Evolutionary conservation across 2,329 filamentous ascomycete genomes (phyloP).

Genomic region (Claviceps pusilla): DNA sequence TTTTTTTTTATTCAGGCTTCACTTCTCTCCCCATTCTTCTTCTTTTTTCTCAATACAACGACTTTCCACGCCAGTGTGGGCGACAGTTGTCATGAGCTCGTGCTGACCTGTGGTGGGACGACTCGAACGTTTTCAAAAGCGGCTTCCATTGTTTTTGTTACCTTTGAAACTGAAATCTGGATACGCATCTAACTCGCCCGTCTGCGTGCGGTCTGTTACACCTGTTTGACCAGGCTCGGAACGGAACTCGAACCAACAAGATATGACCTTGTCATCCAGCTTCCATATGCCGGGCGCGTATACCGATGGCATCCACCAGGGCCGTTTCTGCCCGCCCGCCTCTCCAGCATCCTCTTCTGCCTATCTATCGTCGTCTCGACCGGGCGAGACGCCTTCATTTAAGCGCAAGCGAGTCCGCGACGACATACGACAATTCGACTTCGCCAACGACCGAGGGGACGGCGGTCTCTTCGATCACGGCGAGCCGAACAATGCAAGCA

Average conservation of each 20-base stretch:
- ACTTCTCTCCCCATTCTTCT: background rate
- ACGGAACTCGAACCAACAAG: background rate
- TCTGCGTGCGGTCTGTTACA: no score
- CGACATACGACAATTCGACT: conserved; percentile 5
- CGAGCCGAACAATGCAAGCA: background rate
- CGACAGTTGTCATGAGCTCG: background rate
- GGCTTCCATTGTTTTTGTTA: background rate
- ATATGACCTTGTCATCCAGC: conserved; percentile 7
- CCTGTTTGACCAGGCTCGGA: background rate
- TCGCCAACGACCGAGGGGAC: background rate
- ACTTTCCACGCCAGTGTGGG: background rate
- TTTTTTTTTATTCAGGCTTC: background rate
- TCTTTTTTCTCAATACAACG: background rate
- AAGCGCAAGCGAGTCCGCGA: conserved; percentile 33
- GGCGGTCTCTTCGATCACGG: background rate
- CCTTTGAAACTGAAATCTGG: background rate
- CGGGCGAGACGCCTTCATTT: conserved; percentile 12
- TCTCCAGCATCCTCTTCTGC: conserved; percentile 26
- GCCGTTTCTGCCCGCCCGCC: conserved; percentile 31
- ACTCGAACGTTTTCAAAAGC: background rate
- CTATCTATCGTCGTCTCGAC: conserved; percentile 19
- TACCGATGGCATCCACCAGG: conserved; percentile 25
- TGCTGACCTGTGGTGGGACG: background rate
- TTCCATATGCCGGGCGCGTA: conserved; percentile 23
- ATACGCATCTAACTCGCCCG: background rate